A percentile compares a stretch with the other conserved stretches of the same genome.
Conservation (phyloP, 1,139 yeast genomes). For the Geotrichum siamense region DNA sequence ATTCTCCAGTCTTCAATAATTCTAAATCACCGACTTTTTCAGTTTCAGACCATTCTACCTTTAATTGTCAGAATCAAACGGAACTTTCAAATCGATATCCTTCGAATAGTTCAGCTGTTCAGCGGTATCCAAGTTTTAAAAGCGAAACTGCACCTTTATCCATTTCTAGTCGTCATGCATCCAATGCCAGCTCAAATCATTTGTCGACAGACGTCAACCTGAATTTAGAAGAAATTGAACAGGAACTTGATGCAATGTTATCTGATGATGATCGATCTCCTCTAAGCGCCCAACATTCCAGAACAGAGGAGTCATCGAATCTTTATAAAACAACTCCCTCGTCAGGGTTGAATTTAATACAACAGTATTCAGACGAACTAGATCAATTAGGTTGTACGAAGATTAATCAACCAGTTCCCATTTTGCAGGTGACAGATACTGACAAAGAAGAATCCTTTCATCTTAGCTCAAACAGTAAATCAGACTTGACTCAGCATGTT, state of each 20-base stretch:
- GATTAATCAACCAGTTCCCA: background rate
- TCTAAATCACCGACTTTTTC: background rate
- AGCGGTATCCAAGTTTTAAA: constrained; percentile 5
- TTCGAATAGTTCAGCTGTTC: background rate
- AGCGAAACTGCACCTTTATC: constrained; percentile 7
- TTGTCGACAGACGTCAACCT: background rate
- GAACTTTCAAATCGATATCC: no score
- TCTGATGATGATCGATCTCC: constrained; percentile 2
- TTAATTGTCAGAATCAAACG: no score
- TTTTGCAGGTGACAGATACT: background rate
- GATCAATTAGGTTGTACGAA: background rate
- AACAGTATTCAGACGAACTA: constrained; percentile 10
- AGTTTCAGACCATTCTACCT: no score
- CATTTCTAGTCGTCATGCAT: constrained; percentile 1
- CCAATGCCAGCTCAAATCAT: background rate
- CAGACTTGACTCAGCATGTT: no score
- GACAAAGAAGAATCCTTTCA: no score
- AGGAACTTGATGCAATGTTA: constrained; percentile 10
- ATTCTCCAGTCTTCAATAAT: background rate
- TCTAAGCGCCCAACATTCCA: background rate
- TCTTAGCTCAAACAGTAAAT: no score
- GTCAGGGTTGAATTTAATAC: constrained; percentile 7
- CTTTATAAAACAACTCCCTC: no score
- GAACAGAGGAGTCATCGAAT: no score
- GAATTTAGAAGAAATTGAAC: constrained; percentile 7